Base-by-base conservation (phyloP, 2,329 filamentous ascomycete species). In the Plectosphaerella cucumerina region DNA sequence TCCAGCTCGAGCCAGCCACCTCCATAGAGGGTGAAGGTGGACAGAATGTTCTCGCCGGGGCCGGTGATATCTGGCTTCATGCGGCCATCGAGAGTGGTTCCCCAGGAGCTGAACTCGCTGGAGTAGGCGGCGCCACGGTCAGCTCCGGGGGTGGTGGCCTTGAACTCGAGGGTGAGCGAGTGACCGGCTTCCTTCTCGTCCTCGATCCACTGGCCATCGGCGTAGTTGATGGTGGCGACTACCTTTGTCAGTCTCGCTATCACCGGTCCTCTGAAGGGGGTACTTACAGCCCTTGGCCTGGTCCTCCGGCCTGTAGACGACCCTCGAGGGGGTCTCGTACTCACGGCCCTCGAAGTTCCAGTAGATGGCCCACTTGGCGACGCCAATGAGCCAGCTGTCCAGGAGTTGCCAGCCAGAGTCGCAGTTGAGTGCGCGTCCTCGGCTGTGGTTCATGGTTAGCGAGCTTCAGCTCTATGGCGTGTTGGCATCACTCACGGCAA, bases 61-160 rank as follows among this genome's bases (percentile, higher is more conserved):
- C 77, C 70, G 12, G 73, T 74, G 34, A 82, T 62, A 56, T 82
- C 73, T 1, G 81, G 80, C 62, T 81, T 81, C 44, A 79, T 64
- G 42, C 77, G 74, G 56, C 82, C 68, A 59, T 85, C 80, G 60
- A 73, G 83, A 2, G 75, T 81, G 2, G 82, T 81, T 6, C 82
- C 81, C 81, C 80, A 85, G 10, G 74, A 77, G 35, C 76, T 80
- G 60, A 70, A 83, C 4, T 64, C 63, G 58, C 75, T 81, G 11
- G 41, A 15, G 20, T 21, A 45, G 6, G 37, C 45, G 4, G 51
- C 31, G 3, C 22, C n/a, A 10, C 37, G 17, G 6, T 49, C 1
- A 23, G 22, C 22, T 26, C 48, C 43, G 12, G 44, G 23, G 15
- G 37, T 17, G 22, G 26, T 23, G 44, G 18, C 17, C 8, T 20